Evolutionary conservation across 768 basidiomycete species (phyloP).

Genomic region (Mycena epipterygia): DNA sequence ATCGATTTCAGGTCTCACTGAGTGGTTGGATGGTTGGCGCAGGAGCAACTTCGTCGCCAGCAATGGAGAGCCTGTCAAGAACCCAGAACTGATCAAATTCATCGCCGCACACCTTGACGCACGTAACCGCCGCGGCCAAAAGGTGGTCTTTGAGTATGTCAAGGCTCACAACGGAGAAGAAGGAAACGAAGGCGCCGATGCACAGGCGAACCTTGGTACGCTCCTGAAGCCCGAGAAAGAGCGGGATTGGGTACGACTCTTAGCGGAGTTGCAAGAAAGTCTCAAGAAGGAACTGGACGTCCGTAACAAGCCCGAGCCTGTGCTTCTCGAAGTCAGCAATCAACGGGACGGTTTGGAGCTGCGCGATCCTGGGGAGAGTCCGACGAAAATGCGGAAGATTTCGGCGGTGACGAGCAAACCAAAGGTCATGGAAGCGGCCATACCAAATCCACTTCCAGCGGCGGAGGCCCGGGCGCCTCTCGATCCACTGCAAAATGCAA

Average conservation of each 20-base stretch:
- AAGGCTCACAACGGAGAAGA: slow-evolving; percentile 81
- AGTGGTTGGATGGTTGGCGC: slow-evolving; percentile 81
- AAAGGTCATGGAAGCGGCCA: slow-evolving; percentile 29
- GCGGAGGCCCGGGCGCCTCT: too few relatives aligned
- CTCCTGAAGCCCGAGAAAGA: slow-evolving; percentile 57
- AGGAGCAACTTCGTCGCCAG: slow-evolving; percentile 63
- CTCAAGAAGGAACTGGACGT: neutral
- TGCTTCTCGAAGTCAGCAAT: neutral
- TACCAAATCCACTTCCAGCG: too few relatives aligned
- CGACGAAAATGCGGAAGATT: slow-evolving; percentile 27
- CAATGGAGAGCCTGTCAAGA: slow-evolving; percentile 74
- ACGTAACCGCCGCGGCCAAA: slow-evolving; percentile 65
- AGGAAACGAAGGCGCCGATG: slow-evolving; percentile 93
- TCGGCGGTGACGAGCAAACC: neutral
- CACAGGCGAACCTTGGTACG: slow-evolving; percentile 73
- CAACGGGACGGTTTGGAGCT: neutral
- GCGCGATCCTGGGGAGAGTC: slow-evolving; percentile 18
- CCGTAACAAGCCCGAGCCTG: neutral
- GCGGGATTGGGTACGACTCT: slow-evolving; percentile 68
- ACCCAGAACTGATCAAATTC: slow-evolving; percentile 79
- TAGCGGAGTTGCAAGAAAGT: neutral
- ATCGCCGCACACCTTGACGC: slow-evolving; percentile 70
- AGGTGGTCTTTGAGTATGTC: slow-evolving; percentile 77
- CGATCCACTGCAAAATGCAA: too few relatives aligned
- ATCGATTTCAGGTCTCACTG: slow-evolving; percentile 67